These are phyloP conservation scores for Ichthyophthirius multifiliis DNA, from an alignment of 169 alveolate genomes.

Conservation along the genomic window DNA sequence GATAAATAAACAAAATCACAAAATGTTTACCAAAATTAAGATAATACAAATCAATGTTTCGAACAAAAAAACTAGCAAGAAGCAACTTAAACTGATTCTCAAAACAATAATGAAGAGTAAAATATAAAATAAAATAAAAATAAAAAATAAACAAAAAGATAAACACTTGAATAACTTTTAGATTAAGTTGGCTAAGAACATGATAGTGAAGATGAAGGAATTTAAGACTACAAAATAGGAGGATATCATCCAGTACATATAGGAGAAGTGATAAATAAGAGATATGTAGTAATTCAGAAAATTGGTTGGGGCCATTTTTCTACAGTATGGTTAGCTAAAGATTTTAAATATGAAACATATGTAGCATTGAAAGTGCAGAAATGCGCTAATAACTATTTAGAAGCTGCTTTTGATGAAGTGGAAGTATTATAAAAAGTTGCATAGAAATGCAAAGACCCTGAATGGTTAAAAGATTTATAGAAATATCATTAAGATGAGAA, in stretches of 20 bases:
- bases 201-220: conserved; percentile 46
- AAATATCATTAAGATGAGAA: conserved; percentile 32
- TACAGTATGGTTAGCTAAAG: conserved; percentile 99
- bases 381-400: conserved; percentile 95
- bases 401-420: conserved; percentile 99
- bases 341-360: conserved; percentile 86
- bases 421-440: conserved; percentile 90
- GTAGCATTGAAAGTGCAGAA: conserved; percentile 98
- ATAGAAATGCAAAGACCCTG: conserved; percentile 36
- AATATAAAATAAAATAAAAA: no score
- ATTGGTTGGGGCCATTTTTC: conserved; percentile 99
- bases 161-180: background rate
- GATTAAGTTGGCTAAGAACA: conserved; percentile 26
- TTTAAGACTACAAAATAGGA: conserved; percentile 72
- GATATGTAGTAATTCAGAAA: conserved; percentile 96
- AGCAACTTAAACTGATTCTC: no score
- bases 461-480: conserved; percentile 20
- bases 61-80: no score
- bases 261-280: conserved; percentile 91
- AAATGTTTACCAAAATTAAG: no score
- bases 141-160: no score
- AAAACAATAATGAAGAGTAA: no score
- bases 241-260: conserved; percentile 96
- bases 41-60: no score
- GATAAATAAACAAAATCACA: no score